phyloP scores from a whole-genome alignment of 2,329 filamentous ascomycete species.

The Fusarium denticulatum region DNA sequence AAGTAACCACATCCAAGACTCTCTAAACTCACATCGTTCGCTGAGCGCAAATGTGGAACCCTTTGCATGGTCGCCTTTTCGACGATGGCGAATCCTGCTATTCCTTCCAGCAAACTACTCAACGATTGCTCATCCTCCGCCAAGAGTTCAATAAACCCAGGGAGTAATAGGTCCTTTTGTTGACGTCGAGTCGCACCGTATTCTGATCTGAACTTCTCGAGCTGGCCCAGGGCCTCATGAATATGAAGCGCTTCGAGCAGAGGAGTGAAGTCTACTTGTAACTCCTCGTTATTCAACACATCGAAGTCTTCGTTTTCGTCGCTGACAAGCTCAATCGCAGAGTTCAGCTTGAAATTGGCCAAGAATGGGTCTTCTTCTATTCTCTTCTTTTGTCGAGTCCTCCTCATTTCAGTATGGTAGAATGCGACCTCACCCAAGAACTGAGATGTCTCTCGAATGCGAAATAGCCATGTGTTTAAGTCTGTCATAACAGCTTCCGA shows the following conservation, averaged over 20 bases:
- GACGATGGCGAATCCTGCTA: conserved; percentile 95
- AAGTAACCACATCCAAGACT: background rate
- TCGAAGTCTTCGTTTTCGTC: conserved; percentile 97
- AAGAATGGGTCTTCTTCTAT: conserved; percentile 80
- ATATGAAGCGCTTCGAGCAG: conserved; percentile 96
- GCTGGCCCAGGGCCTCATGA: conserved; percentile 91
- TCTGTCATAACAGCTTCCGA: conserved; percentile 97
- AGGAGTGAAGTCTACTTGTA: conserved; percentile 93
- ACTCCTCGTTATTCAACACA: conserved; percentile 91
- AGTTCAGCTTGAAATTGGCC: conserved; percentile 89
- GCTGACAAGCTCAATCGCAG: conserved; percentile 92
- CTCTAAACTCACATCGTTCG: conserved; percentile 75
- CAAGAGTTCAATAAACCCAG: conserved; percentile 77
- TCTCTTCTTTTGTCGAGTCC: conserved; percentile 83
- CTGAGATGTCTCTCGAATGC: conserved; percentile 94
- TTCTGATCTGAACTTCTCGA: conserved; percentile 87
- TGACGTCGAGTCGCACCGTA: conserved; percentile 91
- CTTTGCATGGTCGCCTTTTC: conserved; percentile 93
- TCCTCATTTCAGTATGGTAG: conserved; percentile 90
- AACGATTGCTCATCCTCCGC: conserved; percentile 86
- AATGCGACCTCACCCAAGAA: conserved; percentile 96
- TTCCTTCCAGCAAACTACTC: conserved; percentile 91
- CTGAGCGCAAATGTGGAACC: conserved; percentile 82
- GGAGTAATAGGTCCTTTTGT: conserved; percentile 91
- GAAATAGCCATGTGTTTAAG: conserved; percentile 94